Conservation (phyloP, 352 stramenopile species). For the Peronospora farinosa region DNA sequence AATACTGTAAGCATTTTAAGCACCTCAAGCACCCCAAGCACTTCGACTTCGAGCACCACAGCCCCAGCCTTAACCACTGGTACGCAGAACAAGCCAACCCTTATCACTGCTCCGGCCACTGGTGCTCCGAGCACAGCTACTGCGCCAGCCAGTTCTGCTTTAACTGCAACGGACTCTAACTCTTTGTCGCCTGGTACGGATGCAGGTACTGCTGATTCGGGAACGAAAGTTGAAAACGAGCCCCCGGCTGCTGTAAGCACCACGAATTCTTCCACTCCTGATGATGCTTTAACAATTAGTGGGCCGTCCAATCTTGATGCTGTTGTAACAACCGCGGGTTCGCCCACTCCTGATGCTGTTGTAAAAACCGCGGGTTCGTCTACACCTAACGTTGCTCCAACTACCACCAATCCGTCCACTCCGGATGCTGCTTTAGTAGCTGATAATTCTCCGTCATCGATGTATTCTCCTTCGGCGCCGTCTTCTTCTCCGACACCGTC, state of each 20-base stretch:
- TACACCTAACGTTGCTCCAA: constrained; percentile 2
- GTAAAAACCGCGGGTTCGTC: constrained; percentile 6
- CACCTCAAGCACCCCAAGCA: constrained; percentile 3
- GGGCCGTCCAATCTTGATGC: not conserved
- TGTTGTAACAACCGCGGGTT: not conserved
- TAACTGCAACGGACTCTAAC: constrained; percentile 16
- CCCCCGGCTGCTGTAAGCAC: constrained; percentile 5
- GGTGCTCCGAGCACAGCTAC: not conserved
- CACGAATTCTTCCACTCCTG: too few species aligned
- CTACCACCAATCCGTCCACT: constrained; percentile 3
- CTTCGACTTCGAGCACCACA: constrained; percentile 5
- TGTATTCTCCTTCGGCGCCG: constrained; percentile 16
- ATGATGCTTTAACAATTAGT: constrained; percentile 5
- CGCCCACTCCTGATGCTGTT: not conserved
- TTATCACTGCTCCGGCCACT: constrained; percentile 1
- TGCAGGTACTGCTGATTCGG: constrained; percentile 24
- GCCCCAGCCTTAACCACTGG: constrained; percentile 6
- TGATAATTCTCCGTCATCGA: constrained; percentile 7
- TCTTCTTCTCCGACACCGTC: constrained; percentile 18
- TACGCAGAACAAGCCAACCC: not conserved
- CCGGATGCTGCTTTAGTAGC: constrained; percentile 9
- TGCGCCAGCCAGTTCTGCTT: constrained; percentile 2
- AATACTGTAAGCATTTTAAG: not conserved
- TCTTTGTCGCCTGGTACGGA: constrained; percentile 26
- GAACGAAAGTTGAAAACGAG: constrained; percentile 19